Evolutionary conservation across 2,329 filamentous ascomycete genomes (phyloP).

Genomic region (Aphanocladium album): DNA sequence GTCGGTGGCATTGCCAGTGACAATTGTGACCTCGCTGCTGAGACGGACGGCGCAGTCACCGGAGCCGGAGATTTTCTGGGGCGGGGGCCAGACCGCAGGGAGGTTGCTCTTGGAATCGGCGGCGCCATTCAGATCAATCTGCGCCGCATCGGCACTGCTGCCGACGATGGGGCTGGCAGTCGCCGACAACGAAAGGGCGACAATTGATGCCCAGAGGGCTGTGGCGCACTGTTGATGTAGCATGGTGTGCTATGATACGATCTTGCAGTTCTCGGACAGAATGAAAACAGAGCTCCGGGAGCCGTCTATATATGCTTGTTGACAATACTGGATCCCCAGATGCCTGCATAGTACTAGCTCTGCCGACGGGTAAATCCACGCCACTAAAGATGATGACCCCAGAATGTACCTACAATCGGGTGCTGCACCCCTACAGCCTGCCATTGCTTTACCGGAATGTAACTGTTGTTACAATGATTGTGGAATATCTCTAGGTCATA

Average conservation of each 20-base stretch:
- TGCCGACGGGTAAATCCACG: slow-evolving; percentile 1
- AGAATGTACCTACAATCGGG: neutral
- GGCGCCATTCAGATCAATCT: neutral
- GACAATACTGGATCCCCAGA: neutral
- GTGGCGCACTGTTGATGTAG: neutral
- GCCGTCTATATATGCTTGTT: neutral
- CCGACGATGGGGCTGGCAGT: neutral
- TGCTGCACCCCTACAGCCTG: neutral
- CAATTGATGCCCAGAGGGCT: neutral
- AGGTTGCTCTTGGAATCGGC: neutral
- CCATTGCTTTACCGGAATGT: neutral
- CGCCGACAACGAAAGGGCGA: neutral
- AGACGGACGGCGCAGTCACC: slow-evolving; percentile 6
- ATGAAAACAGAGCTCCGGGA: neutral
- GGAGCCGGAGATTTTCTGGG: slow-evolving; percentile 12
- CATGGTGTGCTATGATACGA: neutral
- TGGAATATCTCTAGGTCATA: neutral
- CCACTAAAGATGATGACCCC: neutral
- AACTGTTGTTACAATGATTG: neutral
- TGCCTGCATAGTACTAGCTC: neutral
- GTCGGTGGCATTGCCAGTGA: slow-evolving; percentile 14
- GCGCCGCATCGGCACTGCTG: neutral
- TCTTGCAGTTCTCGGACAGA: no score
- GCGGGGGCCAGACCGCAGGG: slow-evolving; percentile 13
- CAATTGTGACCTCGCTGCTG: slow-evolving; percentile 11